Evolutionary conservation across 2,329 filamentous ascomycete species (phyloP), one percentile per base, ranked within the genome.

Genomic region (Zelopaecilomyces penicillatus): DNA sequence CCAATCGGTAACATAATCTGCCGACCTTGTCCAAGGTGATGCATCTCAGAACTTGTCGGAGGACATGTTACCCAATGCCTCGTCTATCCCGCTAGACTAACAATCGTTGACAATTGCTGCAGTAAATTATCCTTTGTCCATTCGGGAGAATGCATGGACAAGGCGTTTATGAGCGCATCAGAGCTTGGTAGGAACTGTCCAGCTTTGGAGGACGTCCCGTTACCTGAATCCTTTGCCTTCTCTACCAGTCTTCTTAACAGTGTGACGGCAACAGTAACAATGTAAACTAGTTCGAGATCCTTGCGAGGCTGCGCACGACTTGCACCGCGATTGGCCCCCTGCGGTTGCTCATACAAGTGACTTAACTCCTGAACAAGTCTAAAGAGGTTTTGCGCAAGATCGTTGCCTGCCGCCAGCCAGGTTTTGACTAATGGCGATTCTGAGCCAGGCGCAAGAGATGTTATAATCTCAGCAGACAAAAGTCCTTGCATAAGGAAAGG

Each of bases 401-500:
- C 87, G 54, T 94, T 89, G 36, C 84, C 80, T 4, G 86, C 88
- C 34, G 83, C 80, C 6, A 97, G 75, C 90, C 93, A 97, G 0
- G 78, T 73, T 45, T 80, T 79, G 4, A 90, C 84, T 6, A 96
- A 67, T 4, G 79, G 76, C 11, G 75, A 76, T 52, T 94, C 88
- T n/a, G 79, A 74, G 4, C 76, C 76, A 3, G 83, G 83, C 3
- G 81, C 79, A 9, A 96, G 71, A 7, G 82, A 82, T 0, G 88
- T 81, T 3, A 97, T 68, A 42, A 97, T 94, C 54, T 97, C 90
- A 0, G 88, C 90, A 1, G 89, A 86, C 5, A 97, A 73, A 55
- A 97, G 78, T 1, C 89, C 90, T 65, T 98, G 93, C 76, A 95
- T 93, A 8, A 98, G 69, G 56, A 88, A 83, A 1, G 93, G 85